phyloP scores from a whole-genome alignment of 2,329 filamentous ascomycete genomes.

The Colletotrichum navitas region DNA sequence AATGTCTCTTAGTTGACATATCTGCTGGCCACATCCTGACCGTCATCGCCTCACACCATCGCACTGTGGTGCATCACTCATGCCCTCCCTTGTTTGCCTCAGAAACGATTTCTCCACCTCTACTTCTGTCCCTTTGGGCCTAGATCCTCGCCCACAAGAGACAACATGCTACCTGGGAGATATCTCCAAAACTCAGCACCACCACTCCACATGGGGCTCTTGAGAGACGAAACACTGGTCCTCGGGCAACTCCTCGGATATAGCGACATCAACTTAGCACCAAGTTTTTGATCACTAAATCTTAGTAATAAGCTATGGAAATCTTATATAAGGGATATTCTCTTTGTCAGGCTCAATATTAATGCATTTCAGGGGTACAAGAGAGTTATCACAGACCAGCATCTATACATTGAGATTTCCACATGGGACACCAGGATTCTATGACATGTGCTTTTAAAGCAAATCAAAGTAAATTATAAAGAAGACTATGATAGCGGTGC shows the following conservation, averaged over 20 bases:
- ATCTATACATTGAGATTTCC: conserved; percentile 33
- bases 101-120: neutral
- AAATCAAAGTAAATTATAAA: neutral
- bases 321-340: conserved; percentile 32
- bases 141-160: neutral
- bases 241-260: conserved; percentile 34
- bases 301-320: conserved; percentile 9
- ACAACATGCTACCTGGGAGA: neutral
- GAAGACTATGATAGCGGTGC: conserved; percentile 39
- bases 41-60: neutral
- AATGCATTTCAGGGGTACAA: conserved; percentile 40
- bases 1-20: neutral
- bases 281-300: neutral
- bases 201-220: conserved; percentile 32
- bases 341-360: conserved; percentile 39
- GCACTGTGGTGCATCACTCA: no score
- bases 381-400: conserved; percentile 26
- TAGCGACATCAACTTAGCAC: conserved; percentile 4
- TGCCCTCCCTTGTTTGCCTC: neutral
- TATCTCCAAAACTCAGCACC: neutral
- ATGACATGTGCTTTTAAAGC: neutral
- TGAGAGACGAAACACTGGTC: conserved; percentile 37
- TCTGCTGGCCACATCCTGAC: neutral
- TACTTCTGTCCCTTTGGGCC: neutral
- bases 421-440: conserved; percentile 32